These are phyloP conservation scores for Jatropha podagrica DNA, from an alignment of 441 rosid genomes.

Conservation along the genomic window DNA sequence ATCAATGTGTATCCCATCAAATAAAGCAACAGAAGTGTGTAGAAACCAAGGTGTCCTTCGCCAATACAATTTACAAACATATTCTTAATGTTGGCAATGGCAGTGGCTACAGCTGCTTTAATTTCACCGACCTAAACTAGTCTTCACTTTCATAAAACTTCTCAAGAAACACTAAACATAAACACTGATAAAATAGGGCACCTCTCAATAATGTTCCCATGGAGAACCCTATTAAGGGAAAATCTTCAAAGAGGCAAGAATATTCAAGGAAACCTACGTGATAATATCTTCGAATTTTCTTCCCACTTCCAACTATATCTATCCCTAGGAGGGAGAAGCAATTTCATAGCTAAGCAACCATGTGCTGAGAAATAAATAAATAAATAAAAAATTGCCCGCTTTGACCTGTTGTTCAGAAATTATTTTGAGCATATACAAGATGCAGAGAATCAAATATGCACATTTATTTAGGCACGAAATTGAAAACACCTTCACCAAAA, in stretches of 20 bases:
- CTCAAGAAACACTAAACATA: too few relatives aligned
- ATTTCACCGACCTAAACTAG: too few relatives aligned
- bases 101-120: neutral
- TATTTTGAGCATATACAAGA: neutral
- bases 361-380: neutral
- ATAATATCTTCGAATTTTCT: too few relatives aligned
- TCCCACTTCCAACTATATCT: neutral
- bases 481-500: slow-evolving; percentile 51
- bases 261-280: neutral
- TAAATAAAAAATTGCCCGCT: neutral
- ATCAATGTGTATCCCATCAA: too few relatives aligned
- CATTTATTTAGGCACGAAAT: neutral
- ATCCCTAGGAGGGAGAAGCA: neutral
- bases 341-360: neutral
- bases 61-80: neutral
- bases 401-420: neutral
- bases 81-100: neutral
- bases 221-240: neutral
- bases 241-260: neutral
- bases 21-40: neutral
- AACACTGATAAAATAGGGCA: neutral
- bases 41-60: neutral
- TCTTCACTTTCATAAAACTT: too few relatives aligned
- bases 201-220: neutral
- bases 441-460: neutral